A percentile compares a stretch with the other conserved stretches of the same genome.
phyloP scores from a whole-genome alignment of 2,329 filamentous ascomycete genomes.

The Fusarium chaquense region DNA sequence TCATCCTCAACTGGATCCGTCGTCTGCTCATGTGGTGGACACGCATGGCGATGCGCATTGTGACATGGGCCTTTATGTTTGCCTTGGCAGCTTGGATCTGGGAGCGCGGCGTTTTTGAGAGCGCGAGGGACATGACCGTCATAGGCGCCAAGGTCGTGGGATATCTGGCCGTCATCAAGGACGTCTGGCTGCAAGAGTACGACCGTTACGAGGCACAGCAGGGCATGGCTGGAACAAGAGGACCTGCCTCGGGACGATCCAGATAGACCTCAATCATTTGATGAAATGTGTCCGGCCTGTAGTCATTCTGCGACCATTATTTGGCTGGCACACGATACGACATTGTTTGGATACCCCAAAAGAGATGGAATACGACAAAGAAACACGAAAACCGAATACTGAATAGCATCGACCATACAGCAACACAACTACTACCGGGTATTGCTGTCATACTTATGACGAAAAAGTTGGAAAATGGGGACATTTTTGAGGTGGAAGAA shows the following conservation, averaged over 20 bases:
- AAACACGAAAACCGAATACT: conserved; percentile 10
- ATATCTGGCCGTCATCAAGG: conserved; percentile 62
- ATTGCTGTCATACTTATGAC: conserved; percentile 11
- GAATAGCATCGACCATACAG: conserved; percentile 8
- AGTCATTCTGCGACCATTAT: conserved; percentile 3
- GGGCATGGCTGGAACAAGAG: conserved; percentile 43
- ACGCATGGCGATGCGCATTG: conserved; percentile 70
- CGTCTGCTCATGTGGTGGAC: conserved; percentile 83
- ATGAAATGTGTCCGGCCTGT: not conserved
- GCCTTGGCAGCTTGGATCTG: conserved; percentile 68
- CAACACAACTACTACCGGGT: not conserved
- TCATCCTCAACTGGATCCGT: conserved; percentile 77
- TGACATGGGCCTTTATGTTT: conserved; percentile 73
- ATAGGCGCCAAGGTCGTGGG: conserved; percentile 58
- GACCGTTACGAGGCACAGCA: conserved; percentile 65
- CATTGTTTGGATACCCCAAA: conserved; percentile 33
- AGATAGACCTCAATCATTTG: conserved; percentile 6
- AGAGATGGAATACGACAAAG: conserved; percentile 11
- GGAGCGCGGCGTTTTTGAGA: conserved; percentile 74
- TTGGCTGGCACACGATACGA: conserved; percentile 4
- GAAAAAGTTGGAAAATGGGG: conserved; percentile 37
- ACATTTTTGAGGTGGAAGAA: not conserved
- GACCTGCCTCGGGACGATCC: conserved; percentile 37
- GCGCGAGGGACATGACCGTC: conserved; percentile 67
- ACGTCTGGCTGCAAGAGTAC: conserved; percentile 70